phyloP scores from a whole-genome alignment of 305 asterid genomes.

The Nicotiana rustica region DNA sequence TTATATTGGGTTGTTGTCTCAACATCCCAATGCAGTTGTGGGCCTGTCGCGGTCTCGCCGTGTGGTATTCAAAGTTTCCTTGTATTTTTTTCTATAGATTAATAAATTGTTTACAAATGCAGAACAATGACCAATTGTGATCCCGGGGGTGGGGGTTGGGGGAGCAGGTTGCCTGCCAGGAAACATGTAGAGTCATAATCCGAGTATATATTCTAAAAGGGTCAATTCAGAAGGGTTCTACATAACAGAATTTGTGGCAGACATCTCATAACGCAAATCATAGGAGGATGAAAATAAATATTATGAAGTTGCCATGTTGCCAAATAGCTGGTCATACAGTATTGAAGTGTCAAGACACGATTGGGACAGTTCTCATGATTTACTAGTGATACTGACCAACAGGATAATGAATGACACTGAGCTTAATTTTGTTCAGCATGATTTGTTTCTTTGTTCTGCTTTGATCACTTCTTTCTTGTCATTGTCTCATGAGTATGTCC shows the following conservation, averaged over 20 bases:
- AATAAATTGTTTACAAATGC: background rate
- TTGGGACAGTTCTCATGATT: slow-evolving; percentile 4
- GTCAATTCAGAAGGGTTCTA: too few species aligned
- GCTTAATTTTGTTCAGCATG: background rate
- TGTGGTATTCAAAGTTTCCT: background rate
- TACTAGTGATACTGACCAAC: background rate
- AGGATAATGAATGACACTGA: background rate
- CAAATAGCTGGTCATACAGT: background rate
- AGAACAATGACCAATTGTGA: background rate
- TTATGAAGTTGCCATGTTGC: too few species aligned
- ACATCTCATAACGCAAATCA: slow-evolving; percentile 9
- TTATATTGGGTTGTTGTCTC: background rate
- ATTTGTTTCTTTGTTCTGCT: slow-evolving; percentile 7
- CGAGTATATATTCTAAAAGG: too few species aligned
- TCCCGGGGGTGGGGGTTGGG: background rate
- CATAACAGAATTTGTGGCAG: background rate
- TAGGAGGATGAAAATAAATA: background rate
- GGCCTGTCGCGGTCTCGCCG: background rate
- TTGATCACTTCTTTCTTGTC: background rate
- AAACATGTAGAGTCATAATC: too few species aligned
- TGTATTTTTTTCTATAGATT: background rate
- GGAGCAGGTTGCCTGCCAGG: too few species aligned
- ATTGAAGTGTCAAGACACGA: background rate
- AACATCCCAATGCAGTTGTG: background rate
- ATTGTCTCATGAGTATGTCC: background rate